A percentile compares a stretch with the other conserved stretches of the same genome.
These are phyloP conservation scores for Graphilbum ipis-grandicollis DNA, from an alignment of 2,329 filamentous ascomycete species.

Conservation along the genomic window DNA sequence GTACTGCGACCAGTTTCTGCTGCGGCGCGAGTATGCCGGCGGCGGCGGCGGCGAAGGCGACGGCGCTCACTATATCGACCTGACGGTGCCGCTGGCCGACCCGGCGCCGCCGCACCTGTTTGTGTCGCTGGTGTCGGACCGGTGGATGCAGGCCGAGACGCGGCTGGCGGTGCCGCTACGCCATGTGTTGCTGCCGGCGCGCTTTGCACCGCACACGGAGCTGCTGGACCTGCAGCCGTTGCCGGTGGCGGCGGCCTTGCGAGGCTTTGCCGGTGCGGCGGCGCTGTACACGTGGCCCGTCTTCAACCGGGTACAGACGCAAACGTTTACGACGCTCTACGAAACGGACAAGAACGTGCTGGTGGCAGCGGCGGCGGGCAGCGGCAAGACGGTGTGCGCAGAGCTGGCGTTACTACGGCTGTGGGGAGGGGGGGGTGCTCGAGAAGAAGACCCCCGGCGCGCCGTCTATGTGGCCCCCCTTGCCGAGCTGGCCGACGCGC, in stretches of 20 bases:
- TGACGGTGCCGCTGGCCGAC: conserved; percentile 90
- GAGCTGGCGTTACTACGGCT: conserved; percentile 84
- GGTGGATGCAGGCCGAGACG: conserved; percentile 97
- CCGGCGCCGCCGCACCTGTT: conserved; percentile 99
- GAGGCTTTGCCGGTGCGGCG: conserved; percentile 63
- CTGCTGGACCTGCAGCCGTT: conserved; percentile 83
- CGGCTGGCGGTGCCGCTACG: conserved; percentile 87
- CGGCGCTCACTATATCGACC: conserved; percentile 75
- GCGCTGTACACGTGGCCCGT: conserved; percentile 57
- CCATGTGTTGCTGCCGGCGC: conserved; percentile 84
- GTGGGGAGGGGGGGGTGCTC: conserved; percentile 33
- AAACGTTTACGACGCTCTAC: conserved; percentile 88
- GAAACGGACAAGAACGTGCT: conserved; percentile 88
- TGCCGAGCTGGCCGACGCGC: conserved; percentile 77
- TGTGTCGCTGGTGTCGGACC: conserved; percentile 81
- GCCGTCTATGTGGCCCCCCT: conserved; percentile 91
- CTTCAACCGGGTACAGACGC: conserved; percentile 96
- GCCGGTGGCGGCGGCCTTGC: conserved; percentile 71
- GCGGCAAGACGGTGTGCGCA: conserved; percentile 91
- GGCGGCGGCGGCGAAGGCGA: conserved; percentile 35
- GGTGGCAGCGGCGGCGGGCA: conserved; percentile 79
- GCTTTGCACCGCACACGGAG: conserved; percentile 87
- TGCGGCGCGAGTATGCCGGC: conserved; percentile 75
- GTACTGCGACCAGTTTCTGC: conserved; percentile 84
- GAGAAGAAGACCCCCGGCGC: conserved; percentile 40